A percentile compares a stretch with the other conserved stretches of the same genome.
These are phyloP conservation scores for Polysphondylium violaceum DNA, from an alignment of 78 protist genomes.

Conservation along the genomic window DNA sequence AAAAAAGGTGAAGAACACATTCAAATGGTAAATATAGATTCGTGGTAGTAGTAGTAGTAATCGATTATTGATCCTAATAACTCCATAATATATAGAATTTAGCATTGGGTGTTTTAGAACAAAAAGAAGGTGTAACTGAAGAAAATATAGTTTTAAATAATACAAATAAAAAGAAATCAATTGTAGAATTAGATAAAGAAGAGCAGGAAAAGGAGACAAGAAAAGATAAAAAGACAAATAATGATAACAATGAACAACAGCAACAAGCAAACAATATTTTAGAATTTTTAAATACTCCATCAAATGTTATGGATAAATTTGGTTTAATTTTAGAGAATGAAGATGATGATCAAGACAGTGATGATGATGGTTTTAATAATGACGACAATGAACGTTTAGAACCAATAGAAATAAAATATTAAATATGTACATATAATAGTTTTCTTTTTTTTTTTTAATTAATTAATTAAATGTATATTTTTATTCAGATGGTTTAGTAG, in stretches of 20 bases:
- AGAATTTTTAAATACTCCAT: constrained; percentile 17
- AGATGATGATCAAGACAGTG: constrained; percentile 14
- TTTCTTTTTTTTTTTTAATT: background rate
- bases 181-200: background rate
- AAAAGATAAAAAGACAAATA: background rate
- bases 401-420: constrained; percentile 36
- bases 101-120: constrained; percentile 65
- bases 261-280: background rate
- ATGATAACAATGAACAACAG: background rate
- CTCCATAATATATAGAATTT: constrained; percentile 12
- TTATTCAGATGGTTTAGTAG: background rate
- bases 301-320: constrained; percentile 42
- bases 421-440: background rate
- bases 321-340: constrained; percentile 19
- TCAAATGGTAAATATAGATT: constrained; percentile 36
- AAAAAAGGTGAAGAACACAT: constrained; percentile 69
- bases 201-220: background rate
- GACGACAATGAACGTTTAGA: constrained; percentile 37
- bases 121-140: constrained; percentile 50
- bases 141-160: constrained; percentile 19
- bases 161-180: background rate
- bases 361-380: too few relatives aligned
- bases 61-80: too few relatives aligned
- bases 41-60: background rate
- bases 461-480: background rate